A percentile compares a stretch with the other conserved stretches of the same genome.
These are phyloP conservation scores for Neonectria hederae DNA, from an alignment of 2,329 filamentous ascomycete species.

Conservation along the genomic window DNA sequence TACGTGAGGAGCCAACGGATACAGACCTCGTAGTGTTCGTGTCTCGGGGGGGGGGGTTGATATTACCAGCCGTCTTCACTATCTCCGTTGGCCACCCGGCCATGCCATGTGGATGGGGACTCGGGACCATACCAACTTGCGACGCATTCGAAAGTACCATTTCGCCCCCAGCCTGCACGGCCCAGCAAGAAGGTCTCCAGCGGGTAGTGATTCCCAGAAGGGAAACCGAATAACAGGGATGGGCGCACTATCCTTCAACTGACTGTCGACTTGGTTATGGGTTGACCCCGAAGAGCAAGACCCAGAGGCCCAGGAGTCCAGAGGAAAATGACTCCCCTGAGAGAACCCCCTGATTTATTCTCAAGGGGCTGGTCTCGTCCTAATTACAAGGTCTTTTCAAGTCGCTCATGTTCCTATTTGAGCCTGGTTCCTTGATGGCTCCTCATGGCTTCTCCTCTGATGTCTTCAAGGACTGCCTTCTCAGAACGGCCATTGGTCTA, in stretches of 20 bases:
- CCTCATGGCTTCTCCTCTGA: slow-evolving; percentile 19
- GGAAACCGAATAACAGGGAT: slow-evolving; percentile 28
- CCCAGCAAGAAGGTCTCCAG: slow-evolving; percentile 22
- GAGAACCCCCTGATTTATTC: slow-evolving; percentile 32
- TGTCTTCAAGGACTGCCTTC: slow-evolving; percentile 29
- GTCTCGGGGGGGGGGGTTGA: slow-evolving; percentile 26
- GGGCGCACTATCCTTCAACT: slow-evolving; percentile 17
- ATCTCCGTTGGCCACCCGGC: slow-evolving; percentile 33
- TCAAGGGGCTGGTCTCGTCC: slow-evolving; percentile 16
- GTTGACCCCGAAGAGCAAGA: slow-evolving; percentile 25
- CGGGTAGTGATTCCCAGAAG: slow-evolving; percentile 21
- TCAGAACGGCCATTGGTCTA: slow-evolving; percentile 29
- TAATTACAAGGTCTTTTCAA: slow-evolving; percentile 29
- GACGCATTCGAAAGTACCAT: slow-evolving; percentile 32
- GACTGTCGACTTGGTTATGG: slow-evolving; percentile 31
- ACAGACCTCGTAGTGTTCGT: slow-evolving; percentile 8
- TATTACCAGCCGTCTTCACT: slow-evolving; percentile 19
- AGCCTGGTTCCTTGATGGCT: slow-evolving; percentile 36
- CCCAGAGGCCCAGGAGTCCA: slow-evolving; percentile 20
- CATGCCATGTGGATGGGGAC: slow-evolving; percentile 37
- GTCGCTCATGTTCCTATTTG: slow-evolving; percentile 40
- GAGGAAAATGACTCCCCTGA: slow-evolving; percentile 26
- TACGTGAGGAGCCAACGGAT: slow-evolving; percentile 21
- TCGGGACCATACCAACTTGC: slow-evolving; percentile 19
- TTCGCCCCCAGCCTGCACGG: slow-evolving; percentile 25